Conservation (phyloP, 495 filamentous ascomycete genomes). For the Annulohypoxylon moriforme region DNA sequence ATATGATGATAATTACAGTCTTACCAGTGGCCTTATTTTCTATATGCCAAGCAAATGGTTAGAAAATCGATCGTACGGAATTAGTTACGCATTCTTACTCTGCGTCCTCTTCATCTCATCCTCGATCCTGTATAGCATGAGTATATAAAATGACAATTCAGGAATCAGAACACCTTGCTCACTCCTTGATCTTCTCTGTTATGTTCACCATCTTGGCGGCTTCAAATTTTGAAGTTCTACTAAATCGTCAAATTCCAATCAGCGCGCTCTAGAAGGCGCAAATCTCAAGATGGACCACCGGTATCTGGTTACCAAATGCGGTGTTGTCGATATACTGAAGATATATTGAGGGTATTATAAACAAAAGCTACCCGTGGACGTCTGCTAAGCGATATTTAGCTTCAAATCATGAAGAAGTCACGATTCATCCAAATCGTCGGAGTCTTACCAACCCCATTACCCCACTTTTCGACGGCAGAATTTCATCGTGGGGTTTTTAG, state of each 20-base stretch:
- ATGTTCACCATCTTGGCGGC: constrained; percentile 96
- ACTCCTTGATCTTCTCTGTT: constrained; percentile 99
- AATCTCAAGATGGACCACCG: not conserved
- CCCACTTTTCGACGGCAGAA: constrained; percentile 42
- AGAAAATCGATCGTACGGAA: constrained; percentile 28
- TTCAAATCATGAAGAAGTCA: constrained; percentile 11
- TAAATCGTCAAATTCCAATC: constrained; percentile 2
- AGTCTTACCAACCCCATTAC: constrained; percentile 32
- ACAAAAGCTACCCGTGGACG: too few relatives aligned
- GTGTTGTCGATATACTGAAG: not conserved
- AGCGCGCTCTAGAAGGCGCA: not conserved
- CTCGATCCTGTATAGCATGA: constrained; percentile 79
- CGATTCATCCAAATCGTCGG: constrained; percentile 1
- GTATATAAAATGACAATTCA: constrained; percentile 1
- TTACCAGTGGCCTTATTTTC: constrained; percentile 99
- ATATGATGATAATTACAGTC: constrained; percentile 30
- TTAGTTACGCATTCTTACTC: constrained; percentile 66
- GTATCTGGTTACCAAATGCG: not conserved
- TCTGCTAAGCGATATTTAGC: not conserved
- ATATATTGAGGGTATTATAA: too few relatives aligned
- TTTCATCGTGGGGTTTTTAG: constrained; percentile 44
- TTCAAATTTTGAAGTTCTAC: constrained; percentile 18
- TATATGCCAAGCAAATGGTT: constrained; percentile 53
- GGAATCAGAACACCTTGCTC: constrained; percentile 44
- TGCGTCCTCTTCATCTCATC: constrained; percentile 99